These are phyloP conservation scores for Exophiala sp. DNA, from an alignment of 2,329 filamentous ascomycete genomes.

Conservation along the genomic window DNA sequence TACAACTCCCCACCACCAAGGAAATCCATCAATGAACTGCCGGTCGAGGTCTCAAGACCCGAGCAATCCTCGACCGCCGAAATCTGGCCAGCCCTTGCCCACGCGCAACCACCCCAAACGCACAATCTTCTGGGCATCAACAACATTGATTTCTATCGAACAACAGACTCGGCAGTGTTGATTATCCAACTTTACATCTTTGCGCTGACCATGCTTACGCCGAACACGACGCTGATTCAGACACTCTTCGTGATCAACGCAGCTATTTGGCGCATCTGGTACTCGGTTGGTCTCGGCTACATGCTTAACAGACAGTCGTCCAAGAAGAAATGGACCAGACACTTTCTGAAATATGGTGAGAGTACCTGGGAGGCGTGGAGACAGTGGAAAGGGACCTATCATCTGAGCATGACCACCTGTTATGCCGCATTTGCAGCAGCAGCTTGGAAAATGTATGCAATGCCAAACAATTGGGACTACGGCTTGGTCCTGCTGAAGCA, in stretches of 20 bases:
- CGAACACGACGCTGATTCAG: conserved; percentile 68
- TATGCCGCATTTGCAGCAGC: conserved; percentile 84
- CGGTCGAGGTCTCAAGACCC: conserved; percentile 32
- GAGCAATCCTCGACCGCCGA: conserved; percentile 29
- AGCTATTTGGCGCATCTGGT: conserved; percentile 81
- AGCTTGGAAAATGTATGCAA: conserved; percentile 90
- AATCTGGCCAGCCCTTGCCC: conserved; percentile 25
- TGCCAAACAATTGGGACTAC: conserved; percentile 80
- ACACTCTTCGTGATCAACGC: conserved; percentile 76
- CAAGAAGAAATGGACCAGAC: conserved; percentile 89
- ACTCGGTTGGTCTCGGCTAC: conserved; percentile 77
- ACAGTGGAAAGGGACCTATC: conserved; percentile 95
- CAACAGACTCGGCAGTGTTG: conserved; percentile 74
- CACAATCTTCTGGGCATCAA: conserved; percentile 76
- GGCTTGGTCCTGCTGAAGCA: conserved; percentile 82
- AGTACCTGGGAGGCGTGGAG: conserved; percentile 86
- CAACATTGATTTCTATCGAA: conserved; percentile 83
- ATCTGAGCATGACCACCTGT: conserved; percentile 85
- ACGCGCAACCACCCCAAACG: conserved; percentile 57
- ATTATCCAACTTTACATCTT: conserved; percentile 71
- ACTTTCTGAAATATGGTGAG: conserved; percentile 96
- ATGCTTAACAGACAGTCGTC: conserved; percentile 81
- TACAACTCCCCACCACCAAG: conserved; percentile 81
- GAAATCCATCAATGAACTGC: conserved; percentile 33
- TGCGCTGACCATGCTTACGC: conserved; percentile 66